phyloP scores from a whole-genome alignment of 441 rosid species.

The Bruguiera hainesii region DNA sequence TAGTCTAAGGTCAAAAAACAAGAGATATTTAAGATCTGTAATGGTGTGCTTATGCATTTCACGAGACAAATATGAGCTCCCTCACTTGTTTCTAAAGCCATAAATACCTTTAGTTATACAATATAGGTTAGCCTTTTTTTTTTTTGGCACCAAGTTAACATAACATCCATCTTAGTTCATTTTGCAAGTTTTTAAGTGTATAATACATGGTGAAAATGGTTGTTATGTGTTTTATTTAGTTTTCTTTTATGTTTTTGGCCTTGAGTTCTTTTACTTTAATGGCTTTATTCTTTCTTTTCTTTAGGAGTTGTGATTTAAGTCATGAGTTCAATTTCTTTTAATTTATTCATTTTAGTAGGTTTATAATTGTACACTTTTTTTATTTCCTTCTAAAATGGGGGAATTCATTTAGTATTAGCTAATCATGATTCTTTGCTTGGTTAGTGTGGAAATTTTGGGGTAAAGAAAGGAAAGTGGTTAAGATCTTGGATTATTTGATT shows the following conservation, averaged over 20 bases:
- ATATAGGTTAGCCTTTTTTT: slow-evolving; percentile 18
- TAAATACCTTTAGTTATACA: not conserved
- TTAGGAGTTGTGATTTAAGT: too few relatives aligned
- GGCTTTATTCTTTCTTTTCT: too few relatives aligned
- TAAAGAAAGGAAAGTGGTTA: not conserved
- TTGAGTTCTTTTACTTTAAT: too few relatives aligned
- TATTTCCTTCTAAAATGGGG: not conserved
- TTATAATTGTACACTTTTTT: not conserved
- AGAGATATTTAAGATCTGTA: slow-evolving; percentile 20
- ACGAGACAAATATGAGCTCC: not conserved
- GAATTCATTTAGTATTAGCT: not conserved
- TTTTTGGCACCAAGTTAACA: too few relatives aligned
- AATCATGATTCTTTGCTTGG: not conserved
- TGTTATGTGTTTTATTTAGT: too few relatives aligned
- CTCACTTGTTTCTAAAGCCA: not conserved
- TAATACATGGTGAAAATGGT: too few relatives aligned
- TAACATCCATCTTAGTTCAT: too few relatives aligned
- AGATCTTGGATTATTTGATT: not conserved
- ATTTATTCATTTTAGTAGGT: not conserved
- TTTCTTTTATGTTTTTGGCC: too few relatives aligned
- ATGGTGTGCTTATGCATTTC: too few relatives aligned
- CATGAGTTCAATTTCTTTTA: not conserved
- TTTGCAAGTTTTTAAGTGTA: too few relatives aligned
- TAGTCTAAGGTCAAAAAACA: slow-evolving; percentile 47
- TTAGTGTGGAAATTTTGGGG: not conserved